phyloP scores from a whole-genome alignment of 148 eudicot species.

The Talinum fruticosum region DNA sequence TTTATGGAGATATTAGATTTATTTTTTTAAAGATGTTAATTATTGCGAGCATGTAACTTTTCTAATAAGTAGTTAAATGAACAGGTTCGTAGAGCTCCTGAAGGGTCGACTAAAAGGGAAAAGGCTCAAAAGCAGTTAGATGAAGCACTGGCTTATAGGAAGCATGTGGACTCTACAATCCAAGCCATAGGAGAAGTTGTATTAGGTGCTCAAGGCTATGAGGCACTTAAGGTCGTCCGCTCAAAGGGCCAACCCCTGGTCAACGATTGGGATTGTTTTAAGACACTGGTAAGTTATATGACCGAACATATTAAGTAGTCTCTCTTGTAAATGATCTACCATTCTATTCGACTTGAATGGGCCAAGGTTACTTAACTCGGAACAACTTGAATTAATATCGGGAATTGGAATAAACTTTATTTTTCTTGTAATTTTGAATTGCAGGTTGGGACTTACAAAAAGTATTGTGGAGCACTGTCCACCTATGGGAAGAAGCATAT shows the following conservation, averaged over 20 bases:
- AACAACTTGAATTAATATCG: too few species aligned
- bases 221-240: conserved; percentile 21
- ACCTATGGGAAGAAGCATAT: conserved; percentile 36
- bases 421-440: too few species aligned
- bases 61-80: too few species aligned
- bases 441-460: conserved; percentile 29
- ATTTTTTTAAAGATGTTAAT: too few species aligned
- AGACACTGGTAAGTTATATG: conserved; percentile 38
- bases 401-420: too few species aligned
- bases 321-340: too few species aligned
- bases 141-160: conserved; percentile 25
- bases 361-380: too few species aligned
- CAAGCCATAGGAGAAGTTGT: conserved; percentile 28
- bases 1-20: neutral
- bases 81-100: conserved; percentile 23
- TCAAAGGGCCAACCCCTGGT: conserved; percentile 29
- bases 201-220: conserved; percentile 23
- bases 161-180: conserved; percentile 23
- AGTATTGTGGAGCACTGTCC: conserved; percentile 32
- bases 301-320: too few species aligned
- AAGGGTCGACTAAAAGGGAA: conserved; percentile 18
- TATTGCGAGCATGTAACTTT: too few species aligned
- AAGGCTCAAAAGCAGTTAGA: conserved; percentile 27
- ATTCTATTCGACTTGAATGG: too few species aligned
- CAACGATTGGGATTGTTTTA: conserved; percentile 40